Evolutionary conservation across 2,329 filamentous ascomycete species (phyloP), one percentile per base, ranked within the genome.

Genomic region (Pseudohalonectria lignicola): DNA sequence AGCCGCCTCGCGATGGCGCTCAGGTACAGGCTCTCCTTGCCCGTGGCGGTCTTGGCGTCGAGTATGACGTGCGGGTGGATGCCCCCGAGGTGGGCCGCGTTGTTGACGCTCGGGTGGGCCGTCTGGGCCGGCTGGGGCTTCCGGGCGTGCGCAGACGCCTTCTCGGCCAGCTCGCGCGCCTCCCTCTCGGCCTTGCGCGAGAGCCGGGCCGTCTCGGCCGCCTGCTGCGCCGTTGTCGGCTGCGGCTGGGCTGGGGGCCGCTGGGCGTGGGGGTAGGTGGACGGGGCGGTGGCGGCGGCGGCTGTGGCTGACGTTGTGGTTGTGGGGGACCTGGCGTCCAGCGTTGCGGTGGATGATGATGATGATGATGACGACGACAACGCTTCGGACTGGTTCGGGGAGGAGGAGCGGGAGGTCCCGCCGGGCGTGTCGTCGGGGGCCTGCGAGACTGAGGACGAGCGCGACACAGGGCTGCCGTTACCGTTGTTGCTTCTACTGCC

Each of bases 41-140:
- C 79, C 2, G 80, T 85, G 2, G 86, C 82, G 46, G 82, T 81
- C 45, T 84, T 83, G 2, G 88, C 85, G 42, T 84, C 80, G 17
- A 84, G 66, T 42, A 94, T 83, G 39, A 90, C 66, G 49, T 82
- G 75, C 3, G 82, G 79, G 7, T 63, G 57, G 19, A 78, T 60
- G 31, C 66, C 63, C 8, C 65, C 61, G n/a, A 80, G 65, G 52
- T 81, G 74, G 13, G 64, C 55, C 12, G 76, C 67, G 31, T 62
- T 56, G 53, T 79, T 80, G 41, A 66, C 53, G 11, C 71, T 74
- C 1, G 76, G 74, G 51, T 75, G 67, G 1, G 56, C 49, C 0
- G 76, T 79, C 10, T 61, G 57, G 4, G 59, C 48, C 5, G 76
- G 76, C 0, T 51, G 39, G 0, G 61, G 55, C 41, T 69, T 69